Conservation (phyloP, 2,329 filamentous ascomycete species). For the Alternaria sp. region DNA sequence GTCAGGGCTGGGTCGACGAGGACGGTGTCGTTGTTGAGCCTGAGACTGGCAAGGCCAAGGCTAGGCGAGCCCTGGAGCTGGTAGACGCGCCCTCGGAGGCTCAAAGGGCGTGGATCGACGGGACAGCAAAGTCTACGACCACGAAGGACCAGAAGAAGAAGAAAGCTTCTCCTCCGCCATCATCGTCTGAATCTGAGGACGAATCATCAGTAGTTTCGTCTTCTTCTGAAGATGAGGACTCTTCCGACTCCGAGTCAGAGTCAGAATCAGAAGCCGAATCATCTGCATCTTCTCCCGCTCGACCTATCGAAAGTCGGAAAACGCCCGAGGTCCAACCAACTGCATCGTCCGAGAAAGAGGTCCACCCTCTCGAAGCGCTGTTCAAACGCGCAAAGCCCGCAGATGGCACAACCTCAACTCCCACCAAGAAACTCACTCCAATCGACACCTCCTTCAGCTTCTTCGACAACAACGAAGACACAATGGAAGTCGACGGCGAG, state of each 20-base stretch:
- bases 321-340: conserved; percentile 21
- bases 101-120: conserved; percentile 27
- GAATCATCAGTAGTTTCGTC: conserved; percentile 47
- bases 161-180: conserved; percentile 33
- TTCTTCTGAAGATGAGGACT: conserved; percentile 39
- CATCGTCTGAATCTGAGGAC: conserved; percentile 35
- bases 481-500: conserved; percentile 48
- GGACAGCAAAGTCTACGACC: conserved; percentile 15
- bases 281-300: conserved; percentile 20
- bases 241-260: conserved; percentile 24
- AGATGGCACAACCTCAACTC: conserved; percentile 39
- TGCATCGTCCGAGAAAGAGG: conserved; percentile 44
- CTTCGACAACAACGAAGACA: conserved; percentile 63
- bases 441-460: conserved; percentile 76
- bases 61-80: conserved; percentile 41
- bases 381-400: conserved; percentile 74
- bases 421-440: conserved; percentile 47
- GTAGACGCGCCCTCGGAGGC: conserved; percentile 35
- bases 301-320: conserved; percentile 14
- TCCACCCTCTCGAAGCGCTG: conserved; percentile 89
- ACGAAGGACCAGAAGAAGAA: conserved; percentile 27
- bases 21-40: conserved; percentile 76
- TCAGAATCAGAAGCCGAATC: conserved; percentile 21
- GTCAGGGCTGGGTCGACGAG: conserved; percentile 86
- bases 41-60: conserved; percentile 47